Evolutionary conservation across 495 filamentous ascomycete species (phyloP), one percentile per base, ranked within the genome.

Genomic region (Diplogelasinospora grovesii): DNA sequence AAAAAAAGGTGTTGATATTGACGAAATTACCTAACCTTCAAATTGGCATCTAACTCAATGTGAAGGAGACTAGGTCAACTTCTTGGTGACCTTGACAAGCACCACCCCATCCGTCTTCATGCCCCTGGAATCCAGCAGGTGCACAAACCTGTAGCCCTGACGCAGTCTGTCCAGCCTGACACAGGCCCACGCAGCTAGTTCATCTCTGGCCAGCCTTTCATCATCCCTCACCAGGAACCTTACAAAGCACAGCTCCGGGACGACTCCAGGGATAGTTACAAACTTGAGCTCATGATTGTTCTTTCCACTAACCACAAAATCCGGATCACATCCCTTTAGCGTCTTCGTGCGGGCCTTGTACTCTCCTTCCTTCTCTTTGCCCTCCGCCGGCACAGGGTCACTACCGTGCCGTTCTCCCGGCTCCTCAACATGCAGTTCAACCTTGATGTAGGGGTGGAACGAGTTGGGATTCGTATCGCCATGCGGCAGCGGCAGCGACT

Each of bases 201-300:
- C 69, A 48, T 95, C 87, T 43, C 74, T 71, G 2, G 78, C 78
- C 38, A 90, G 29, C 16, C 8, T 69, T 48, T 88, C 81, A 44
- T 90, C 81, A 52, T 95, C 84, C 56, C 85, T 79, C 48, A 96
- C 71, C 57, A 93, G 84, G 61, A 96, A 86, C 40, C 90, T 77
- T 26, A 94, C 69, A 61, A 95, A 95, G 16, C 77, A 79, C 39
- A 97, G 61, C 48, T 85, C 82, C 26, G 87, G 81, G 20, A 89
- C 75, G 0, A 95, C 75, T 5, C 77, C 77, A 1, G 67, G 55
- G 8, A 93, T 66, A 0, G 58, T 59, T 16, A 70, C 64, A 41
- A 95, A 86, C 11, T 64, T 63, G 4, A 88, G 50, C 33, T 66
- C 72, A 53, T 89, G 78, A 0, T 64, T 63, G 20, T 70, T 70